Percentiles rank a stretch among this genome's conserved stretches.
These are phyloP conservation scores for Botryobasidium botryosum DNA, from an alignment of 768 basidiomycete species.

Conservation along the genomic window DNA sequence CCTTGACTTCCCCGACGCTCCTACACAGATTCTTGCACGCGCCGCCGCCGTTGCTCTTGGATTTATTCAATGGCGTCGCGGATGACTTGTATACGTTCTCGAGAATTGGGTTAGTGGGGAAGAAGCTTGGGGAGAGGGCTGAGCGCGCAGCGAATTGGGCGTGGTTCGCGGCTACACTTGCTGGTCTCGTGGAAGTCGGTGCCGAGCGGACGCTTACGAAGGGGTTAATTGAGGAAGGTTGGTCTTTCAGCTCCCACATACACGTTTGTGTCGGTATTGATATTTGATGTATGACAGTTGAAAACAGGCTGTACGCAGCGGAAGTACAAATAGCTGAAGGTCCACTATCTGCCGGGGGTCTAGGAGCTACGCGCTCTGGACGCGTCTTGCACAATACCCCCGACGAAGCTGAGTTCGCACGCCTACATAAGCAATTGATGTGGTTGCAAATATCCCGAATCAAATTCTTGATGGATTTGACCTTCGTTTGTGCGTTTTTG, in stretches of 20 bases:
- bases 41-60: slow-evolving; percentile 66
- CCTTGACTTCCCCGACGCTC: slow-evolving; percentile 21
- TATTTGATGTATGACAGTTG: too few relatives aligned
- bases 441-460: slow-evolving; percentile 55
- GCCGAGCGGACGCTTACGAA: slow-evolving; percentile 58
- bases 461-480: slow-evolving; percentile 69
- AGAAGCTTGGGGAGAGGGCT: slow-evolving; percentile 47
- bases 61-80: slow-evolving; percentile 52
- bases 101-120: slow-evolving; percentile 48
- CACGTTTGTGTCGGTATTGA: too few relatives aligned
- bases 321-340: too few relatives aligned
- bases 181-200: slow-evolving; percentile 67
- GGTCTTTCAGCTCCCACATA: too few relatives aligned
- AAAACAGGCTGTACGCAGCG: too few relatives aligned
- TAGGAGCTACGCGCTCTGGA: too few relatives aligned
- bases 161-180: slow-evolving; percentile 66
- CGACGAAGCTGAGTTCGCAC: slow-evolving; percentile 26
- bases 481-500: slow-evolving; percentile 57
- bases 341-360: too few relatives aligned
- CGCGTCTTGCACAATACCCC: too few relatives aligned
- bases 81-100: slow-evolving; percentile 72
- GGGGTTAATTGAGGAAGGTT: slow-evolving; percentile 44
- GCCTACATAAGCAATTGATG: slow-evolving; percentile 53
- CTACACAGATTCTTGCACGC: slow-evolving; percentile 61
- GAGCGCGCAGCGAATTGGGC: slow-evolving; percentile 71